phyloP scores from a whole-genome alignment of 345 rosid genomes.

The Hypericum perforatum region DNA sequence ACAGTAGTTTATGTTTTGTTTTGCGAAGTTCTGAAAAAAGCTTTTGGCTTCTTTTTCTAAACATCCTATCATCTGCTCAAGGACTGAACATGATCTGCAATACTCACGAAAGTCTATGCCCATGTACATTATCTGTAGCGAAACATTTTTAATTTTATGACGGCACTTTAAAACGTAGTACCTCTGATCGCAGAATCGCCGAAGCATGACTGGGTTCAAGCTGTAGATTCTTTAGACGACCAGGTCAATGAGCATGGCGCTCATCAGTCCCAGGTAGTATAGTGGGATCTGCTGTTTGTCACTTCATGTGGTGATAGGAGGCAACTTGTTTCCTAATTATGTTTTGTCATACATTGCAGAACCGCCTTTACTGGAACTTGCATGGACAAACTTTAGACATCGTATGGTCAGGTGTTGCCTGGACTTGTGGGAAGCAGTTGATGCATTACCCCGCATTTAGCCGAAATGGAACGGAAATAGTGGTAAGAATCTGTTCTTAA shows the following conservation, averaged over 20 bases:
- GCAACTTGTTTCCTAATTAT: conserved; percentile 3
- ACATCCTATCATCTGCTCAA: no score
- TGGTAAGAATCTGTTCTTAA: conserved; percentile 23
- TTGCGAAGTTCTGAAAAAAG: no score
- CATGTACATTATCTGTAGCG: no score
- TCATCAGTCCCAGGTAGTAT: conserved; percentile 32
- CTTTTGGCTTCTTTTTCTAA: no score
- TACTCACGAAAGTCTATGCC: no score
- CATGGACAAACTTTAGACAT: conserved; percentile 22
- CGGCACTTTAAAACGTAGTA: no score
- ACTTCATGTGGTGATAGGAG: background rate
- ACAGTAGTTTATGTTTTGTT: no score
- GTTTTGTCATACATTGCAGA: conserved; percentile 4
- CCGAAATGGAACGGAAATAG: conserved; percentile 19
- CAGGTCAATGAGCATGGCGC: conserved; percentile 32
- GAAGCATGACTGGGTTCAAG: conserved; percentile 35
- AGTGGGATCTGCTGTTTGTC: background rate
- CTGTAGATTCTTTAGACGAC: conserved; percentile 35
- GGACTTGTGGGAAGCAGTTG: conserved; percentile 38
- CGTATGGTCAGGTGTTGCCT: conserved; percentile 37
- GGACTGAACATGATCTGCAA: no score
- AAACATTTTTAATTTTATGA: no score
- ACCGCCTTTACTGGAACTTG: conserved; percentile 29
- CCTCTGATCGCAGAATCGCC: conserved; percentile 37
- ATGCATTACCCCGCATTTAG: conserved; percentile 36